phyloP scores from a whole-genome alignment of 2,329 filamentous ascomycete genomes.

The Fusarium pseudonygamai region DNA sequence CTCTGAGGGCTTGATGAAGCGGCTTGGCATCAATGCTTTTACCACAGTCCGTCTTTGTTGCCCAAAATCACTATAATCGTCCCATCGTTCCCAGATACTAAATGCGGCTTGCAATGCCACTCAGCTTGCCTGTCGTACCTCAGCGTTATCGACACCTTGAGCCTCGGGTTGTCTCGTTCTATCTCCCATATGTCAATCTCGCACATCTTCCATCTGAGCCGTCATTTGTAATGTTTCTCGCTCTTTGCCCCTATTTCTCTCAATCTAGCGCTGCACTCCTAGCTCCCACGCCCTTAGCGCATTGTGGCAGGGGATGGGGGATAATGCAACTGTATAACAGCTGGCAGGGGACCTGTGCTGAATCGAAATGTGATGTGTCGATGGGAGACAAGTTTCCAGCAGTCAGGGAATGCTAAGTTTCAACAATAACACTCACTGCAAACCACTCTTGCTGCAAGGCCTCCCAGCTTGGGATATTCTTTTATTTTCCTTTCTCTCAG shows the following conservation, averaged over 20 bases:
- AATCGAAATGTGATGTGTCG: conserved; percentile 42
- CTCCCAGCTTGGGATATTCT: conserved; percentile 9
- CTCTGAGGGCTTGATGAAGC: not conserved
- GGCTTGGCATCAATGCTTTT: conserved; percentile 1
- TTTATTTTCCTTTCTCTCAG: conserved; percentile 2
- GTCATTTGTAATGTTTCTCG: conserved; percentile 26
- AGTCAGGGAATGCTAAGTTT: conserved; percentile 24
- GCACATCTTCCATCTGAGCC: conserved; percentile 24
- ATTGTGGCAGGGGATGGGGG: conserved; percentile 23
- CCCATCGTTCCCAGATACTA: conserved; percentile 12
- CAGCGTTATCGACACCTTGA: not conserved
- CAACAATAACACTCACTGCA: conserved; percentile 29
- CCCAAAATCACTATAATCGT: not conserved
- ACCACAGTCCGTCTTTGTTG: not conserved
- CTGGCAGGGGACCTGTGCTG: conserved; percentile 26
- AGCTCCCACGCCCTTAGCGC: conserved; percentile 20
- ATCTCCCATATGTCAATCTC: conserved; percentile 13
- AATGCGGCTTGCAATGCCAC: not conserved
- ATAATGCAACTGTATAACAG: conserved; percentile 16
- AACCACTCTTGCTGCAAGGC: conserved; percentile 32
- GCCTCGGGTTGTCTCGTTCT: not conserved
- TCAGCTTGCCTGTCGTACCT: conserved; percentile 1
- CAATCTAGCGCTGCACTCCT: conserved; percentile 28
- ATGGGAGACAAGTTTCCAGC: conserved; percentile 22
- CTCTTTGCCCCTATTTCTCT: conserved; percentile 31